A percentile compares a stretch with the other conserved stretches of the same genome.
These are phyloP conservation scores for Yamadazyma trypodendri DNA, from an alignment of 1,139 yeast genomes.

Conservation along the genomic window DNA sequence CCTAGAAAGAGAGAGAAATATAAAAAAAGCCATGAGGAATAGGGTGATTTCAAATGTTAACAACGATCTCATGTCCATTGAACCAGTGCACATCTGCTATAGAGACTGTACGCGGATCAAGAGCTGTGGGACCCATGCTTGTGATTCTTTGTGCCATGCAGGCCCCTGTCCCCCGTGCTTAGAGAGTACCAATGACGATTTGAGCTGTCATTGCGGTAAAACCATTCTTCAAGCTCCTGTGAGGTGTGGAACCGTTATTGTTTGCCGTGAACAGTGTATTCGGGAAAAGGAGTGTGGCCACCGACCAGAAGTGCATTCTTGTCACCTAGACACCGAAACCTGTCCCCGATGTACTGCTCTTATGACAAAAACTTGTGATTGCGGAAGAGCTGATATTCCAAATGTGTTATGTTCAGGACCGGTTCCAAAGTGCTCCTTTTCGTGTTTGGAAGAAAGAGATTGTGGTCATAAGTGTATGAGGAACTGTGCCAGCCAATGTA, in stretches of 20 bases:
- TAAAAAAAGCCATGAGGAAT: slow-evolving; percentile 51
- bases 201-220: slow-evolving; percentile 81
- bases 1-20: slow-evolving; percentile 55
- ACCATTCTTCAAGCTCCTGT: slow-evolving; percentile 84
- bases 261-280: slow-evolving; percentile 68
- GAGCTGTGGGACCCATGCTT: slow-evolving; percentile 71
- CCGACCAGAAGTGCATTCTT: slow-evolving; percentile 64
- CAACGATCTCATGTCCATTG: slow-evolving; percentile 60
- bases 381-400: slow-evolving; percentile 62
- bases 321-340: slow-evolving; percentile 61
- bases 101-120: slow-evolving; percentile 64
- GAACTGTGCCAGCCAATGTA: slow-evolving; percentile 49
- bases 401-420: slow-evolving; percentile 73
- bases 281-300: slow-evolving; percentile 74
- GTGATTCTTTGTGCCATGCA: slow-evolving; percentile 74
- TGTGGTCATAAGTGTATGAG: slow-evolving; percentile 76
- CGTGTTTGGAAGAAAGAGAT: slow-evolving; percentile 54
- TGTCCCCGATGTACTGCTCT: slow-evolving; percentile 81
- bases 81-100: slow-evolving; percentile 77
- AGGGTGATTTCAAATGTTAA: slow-evolving; percentile 30
- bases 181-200: slow-evolving; percentile 79
- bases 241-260: slow-evolving; percentile 78
- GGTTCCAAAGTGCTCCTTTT: slow-evolving; percentile 68
- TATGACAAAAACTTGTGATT: slow-evolving; percentile 64
- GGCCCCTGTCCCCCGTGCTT: slow-evolving; percentile 86